Base-by-base conservation (phyloP, 345 rosid species). In the Iberis pinnata region DNA sequence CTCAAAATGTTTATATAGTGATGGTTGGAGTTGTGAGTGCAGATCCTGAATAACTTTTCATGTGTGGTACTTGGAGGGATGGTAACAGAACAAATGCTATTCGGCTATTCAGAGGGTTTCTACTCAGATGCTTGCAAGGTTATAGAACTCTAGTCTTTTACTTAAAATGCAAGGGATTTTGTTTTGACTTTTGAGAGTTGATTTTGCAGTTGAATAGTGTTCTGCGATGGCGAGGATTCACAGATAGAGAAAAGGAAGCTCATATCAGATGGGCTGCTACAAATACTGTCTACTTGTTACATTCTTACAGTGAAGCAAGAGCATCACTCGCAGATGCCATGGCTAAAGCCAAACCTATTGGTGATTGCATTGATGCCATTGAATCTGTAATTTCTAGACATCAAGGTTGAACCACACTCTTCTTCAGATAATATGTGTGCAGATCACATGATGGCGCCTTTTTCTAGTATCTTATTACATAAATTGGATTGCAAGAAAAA, bases 41-140 rank as follows among this genome's bases (percentile, higher is more conserved):
- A 69, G 60, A 63, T 61, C 22, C 18, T 69, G 10, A 69, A 62
- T 41, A 69, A 63, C 57, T 62, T 82, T 38, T 76, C 78, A 18
- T 82, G 83, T 52, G 66, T 77, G 11, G 59, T 74, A 38, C 51
- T 72, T 25, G 80, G 87, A 72, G 83, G 87, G 44, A 55, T 76
- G 48, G 79, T 76, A 7, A 74, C 81, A 46, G 88, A 80, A 52
- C 68, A 80, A 12, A 33, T 76, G 12, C 61, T 22, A 10, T 71
- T 73, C 36, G 83, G 89, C 48, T 33, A 43, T 51, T 63, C 84
- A 0, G 64, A 75, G 58, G 89, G 86, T 22, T 61, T 55, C 53
- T 70, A 73, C 61, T 43, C 82, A 1, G 84, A 82, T 59, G 47
- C 76, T 53, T 48, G 59, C 10, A 75, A 75, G 87, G 83, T 85